A percentile compares a stretch with the other conserved stretches of the same genome.
Evolutionary conservation across 495 filamentous ascomycete genomes (phyloP).

Genomic region (Polyplosphaeria fusca): DNA sequence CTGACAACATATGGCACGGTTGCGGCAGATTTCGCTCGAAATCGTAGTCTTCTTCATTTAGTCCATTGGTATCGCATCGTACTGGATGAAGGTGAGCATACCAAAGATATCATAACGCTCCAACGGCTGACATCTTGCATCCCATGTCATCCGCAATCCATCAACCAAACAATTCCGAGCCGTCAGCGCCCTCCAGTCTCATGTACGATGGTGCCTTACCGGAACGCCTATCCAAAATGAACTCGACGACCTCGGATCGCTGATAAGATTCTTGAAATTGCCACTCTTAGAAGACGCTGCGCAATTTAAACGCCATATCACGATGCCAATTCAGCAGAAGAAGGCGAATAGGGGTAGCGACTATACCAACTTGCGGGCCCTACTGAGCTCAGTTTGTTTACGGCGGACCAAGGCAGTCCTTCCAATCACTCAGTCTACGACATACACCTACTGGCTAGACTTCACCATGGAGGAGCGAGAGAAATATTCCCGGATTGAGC

Average conservation of each 20-base stretch:
- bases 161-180: slow-evolving; percentile 76
- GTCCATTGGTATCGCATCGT: slow-evolving; percentile 92
- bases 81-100: slow-evolving; percentile 83
- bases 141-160: slow-evolving; percentile 83
- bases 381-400: slow-evolving; percentile 7
- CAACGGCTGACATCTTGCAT: too few relatives aligned
- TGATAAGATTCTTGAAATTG: slow-evolving; percentile 80
- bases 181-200: slow-evolving; percentile 70
- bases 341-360: slow-evolving; percentile 36
- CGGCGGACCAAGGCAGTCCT: slow-evolving; percentile 1
- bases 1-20: slow-evolving; percentile 15
- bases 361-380: slow-evolving; percentile 2
- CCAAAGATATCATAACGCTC: too few relatives aligned
- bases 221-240: slow-evolving; percentile 89
- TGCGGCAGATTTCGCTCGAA: slow-evolving; percentile 1
- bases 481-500: not conserved
- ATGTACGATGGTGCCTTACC: slow-evolving; percentile 88
- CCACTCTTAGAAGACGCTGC: slow-evolving; percentile 76
- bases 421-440: not conserved
- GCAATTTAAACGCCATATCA: slow-evolving; percentile 71
- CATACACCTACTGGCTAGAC: not conserved
- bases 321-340: slow-evolving; percentile 57
- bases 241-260: slow-evolving; percentile 78
- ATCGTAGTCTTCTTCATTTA: slow-evolving; percentile 39
- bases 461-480: not conserved